Conservation (phyloP, 108 stramenopile species). For the Nitzschia inconspicua region DNA sequence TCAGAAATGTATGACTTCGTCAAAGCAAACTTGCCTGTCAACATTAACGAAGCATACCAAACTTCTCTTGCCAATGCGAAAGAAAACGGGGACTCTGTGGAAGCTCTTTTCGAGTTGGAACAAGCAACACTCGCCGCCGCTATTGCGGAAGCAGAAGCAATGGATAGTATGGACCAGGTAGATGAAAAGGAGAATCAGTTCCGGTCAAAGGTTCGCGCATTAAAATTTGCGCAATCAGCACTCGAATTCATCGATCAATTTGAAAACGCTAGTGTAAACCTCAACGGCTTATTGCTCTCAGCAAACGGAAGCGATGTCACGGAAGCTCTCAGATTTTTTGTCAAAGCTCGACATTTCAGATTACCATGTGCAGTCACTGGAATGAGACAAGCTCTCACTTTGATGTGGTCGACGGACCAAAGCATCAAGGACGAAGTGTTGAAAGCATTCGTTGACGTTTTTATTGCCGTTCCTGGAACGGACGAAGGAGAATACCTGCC, state of each 20-base stretch:
- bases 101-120: constrained; percentile 52
- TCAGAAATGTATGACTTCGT: constrained; percentile 59
- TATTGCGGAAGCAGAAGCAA: constrained; percentile 46
- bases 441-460: constrained; percentile 89
- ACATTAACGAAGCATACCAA: constrained; percentile 63
- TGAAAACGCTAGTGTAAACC: constrained; percentile 68
- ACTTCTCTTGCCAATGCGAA: constrained; percentile 40
- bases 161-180: constrained; percentile 29
- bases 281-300: constrained; percentile 80
- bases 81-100: constrained; percentile 21
- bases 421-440: constrained; percentile 86
- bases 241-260: constrained; percentile 77
- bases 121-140: constrained; percentile 66
- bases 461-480: constrained; percentile 79
- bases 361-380: constrained; percentile 90
- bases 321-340: constrained; percentile 88
- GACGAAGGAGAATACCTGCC: constrained; percentile 74
- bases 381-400: constrained; percentile 86
- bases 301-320: constrained; percentile 85
- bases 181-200: constrained; percentile 50
- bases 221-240: constrained; percentile 78
- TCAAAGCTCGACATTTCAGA: constrained; percentile 87
- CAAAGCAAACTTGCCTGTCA: constrained; percentile 59
- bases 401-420: constrained; percentile 91
- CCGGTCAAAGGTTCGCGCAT: constrained; percentile 56